These are phyloP conservation scores for Daldinia vernicosa DNA, from an alignment of 495 filamentous ascomycete species.

Conservation along the genomic window DNA sequence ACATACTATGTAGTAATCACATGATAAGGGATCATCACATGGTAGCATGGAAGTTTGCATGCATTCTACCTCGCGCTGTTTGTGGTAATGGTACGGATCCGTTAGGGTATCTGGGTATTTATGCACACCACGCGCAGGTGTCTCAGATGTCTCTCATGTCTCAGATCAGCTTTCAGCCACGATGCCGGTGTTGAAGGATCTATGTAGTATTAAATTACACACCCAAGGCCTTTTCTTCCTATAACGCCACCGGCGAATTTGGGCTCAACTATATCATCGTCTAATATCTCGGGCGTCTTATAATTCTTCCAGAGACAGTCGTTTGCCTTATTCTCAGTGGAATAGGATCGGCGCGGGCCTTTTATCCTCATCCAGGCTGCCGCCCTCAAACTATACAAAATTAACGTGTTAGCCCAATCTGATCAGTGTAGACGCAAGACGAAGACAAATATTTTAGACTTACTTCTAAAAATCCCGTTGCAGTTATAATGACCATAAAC, in stretches of 20 bases:
- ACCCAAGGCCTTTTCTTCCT: not conserved
- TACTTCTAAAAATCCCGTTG: constrained; percentile 70
- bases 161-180: constrained; percentile 11
- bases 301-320: not conserved
- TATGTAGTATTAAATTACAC: not conserved
- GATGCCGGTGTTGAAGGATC: not conserved
- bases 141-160: not conserved
- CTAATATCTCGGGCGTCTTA: constrained; percentile 1
- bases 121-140: not conserved
- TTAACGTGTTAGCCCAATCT: constrained; percentile 32
- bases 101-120: no score
- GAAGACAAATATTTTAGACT: constrained; percentile 34
- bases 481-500: constrained; percentile 64
- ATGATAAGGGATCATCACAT: constrained; percentile 18
- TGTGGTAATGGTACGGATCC: not conserved
- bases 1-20: no score
- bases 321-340: constrained; percentile 29
- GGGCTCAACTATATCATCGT: constrained; percentile 4
- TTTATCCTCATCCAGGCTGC: constrained; percentile 40
- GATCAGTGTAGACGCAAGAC: not conserved
- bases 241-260: not conserved
- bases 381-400: constrained; percentile 54
- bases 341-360: constrained; percentile 35
- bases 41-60: not conserved
- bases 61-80: not conserved